Evolutionary conservation across 176 grass and related monocot genomes (phyloP), one percentile per base, ranked within the genome.

Genomic region (Lolium perenne): DNA sequence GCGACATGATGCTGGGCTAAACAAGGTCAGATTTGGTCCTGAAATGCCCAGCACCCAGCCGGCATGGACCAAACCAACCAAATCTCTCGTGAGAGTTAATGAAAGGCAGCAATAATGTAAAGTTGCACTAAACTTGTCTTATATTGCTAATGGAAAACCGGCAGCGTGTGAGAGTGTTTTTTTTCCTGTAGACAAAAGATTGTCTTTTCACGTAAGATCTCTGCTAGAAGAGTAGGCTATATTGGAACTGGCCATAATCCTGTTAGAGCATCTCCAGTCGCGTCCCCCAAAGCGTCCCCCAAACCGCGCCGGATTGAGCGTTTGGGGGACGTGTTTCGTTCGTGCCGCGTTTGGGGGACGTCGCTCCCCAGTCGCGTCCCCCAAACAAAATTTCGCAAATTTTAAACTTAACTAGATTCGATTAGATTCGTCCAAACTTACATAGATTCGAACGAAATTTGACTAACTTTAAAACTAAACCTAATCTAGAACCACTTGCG

Each of bases 1-100:
- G 76, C 43, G 81, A 91, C 89, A 87, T 76, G 76, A 61, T 91
- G 85, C 81, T n/a, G 76, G 81, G 40, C 59, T 80, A 80, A 91
- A 80, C 80, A 87, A 48, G 57, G 80, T 60, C 84, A 87, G 74
- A 80, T 87, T 74, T 55, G 89, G 65, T 79, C 78, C 56, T 90
- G 35, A 65, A 70, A 53, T 65, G 71, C 71, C 89, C 57, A 48
- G 67, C 75, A 80, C 58, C 40, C 67, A 8, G 73, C 74, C 83
- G 73, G 74, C 74, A 80, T 20, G 67, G 53, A 87, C 76, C 84
- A 47, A 78, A 78, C 78, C 61, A 78, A 78, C 79, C 83, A 86
- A 82, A 86, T 78, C 78, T 86, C 29, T 41, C 10, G 23, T 63
- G 20, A 73, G 47, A 78, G 62, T 70, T 40, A 57, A 50, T 20